Percentiles rank a stretch among this genome's conserved stretches.
Evolutionary conservation across 2,329 filamentous ascomycete genomes (phyloP).

Genomic region (Paracoccidioides brasiliensis): DNA sequence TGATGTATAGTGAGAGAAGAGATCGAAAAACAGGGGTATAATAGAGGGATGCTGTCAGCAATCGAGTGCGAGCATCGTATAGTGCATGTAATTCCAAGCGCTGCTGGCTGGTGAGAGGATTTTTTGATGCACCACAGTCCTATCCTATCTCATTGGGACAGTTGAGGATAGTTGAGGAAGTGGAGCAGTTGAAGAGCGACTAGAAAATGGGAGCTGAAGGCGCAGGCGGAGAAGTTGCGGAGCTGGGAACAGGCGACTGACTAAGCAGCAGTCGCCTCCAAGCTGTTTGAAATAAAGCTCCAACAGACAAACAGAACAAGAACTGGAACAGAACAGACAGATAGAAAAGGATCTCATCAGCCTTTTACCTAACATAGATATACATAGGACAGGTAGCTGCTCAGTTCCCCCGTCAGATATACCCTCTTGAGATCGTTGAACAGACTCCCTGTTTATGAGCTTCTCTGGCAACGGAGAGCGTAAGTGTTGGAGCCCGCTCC

Average conservation of each 20-base stretch:
- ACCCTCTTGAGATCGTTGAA: not conserved
- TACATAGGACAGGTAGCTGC: not conserved
- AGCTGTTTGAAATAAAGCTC: no score
- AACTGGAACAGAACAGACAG: no score
- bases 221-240: no score
- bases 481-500: not conserved
- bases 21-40: not conserved
- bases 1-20: not conserved
- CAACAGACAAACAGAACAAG: no score
- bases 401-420: not conserved
- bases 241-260: no score
- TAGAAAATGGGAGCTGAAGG: not conserved
- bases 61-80: not conserved
- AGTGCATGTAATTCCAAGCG: not conserved
- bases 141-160: no score
- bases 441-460: not conserved
- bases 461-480: not conserved
- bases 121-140: no score
- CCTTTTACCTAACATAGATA: not conserved
- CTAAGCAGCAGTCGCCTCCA: no score
- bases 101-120: no score
- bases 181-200: no score
- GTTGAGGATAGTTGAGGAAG: no score
- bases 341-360: no score
- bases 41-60: not conserved